These are phyloP conservation scores for Fragaria ananassa DNA, from an alignment of 306 rosid species.

Conservation along the genomic window DNA sequence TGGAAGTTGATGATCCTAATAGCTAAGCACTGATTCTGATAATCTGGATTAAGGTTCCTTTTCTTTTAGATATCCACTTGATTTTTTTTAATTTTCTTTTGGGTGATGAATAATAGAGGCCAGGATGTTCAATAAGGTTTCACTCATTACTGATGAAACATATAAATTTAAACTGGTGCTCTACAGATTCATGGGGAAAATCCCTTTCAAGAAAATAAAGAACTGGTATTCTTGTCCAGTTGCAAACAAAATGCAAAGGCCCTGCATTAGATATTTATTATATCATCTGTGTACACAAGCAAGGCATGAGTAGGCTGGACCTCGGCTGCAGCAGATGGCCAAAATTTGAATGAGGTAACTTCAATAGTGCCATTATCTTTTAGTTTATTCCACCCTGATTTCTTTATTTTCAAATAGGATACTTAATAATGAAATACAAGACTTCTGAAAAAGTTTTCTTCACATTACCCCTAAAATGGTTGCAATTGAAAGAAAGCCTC, in stretches of 20 bases:
- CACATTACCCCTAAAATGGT: too few relatives aligned
- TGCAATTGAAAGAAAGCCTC: too few relatives aligned
- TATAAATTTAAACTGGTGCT: not conserved
- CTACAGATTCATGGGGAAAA: not conserved
- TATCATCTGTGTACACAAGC: not conserved
- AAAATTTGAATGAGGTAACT: not conserved
- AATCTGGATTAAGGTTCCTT: not conserved
- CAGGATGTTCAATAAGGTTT: not conserved
- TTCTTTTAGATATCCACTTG: not conserved
- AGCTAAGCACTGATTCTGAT: not conserved
- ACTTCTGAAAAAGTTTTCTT: too few relatives aligned
- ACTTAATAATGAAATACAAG: not conserved
- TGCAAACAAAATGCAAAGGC: slow-evolving; percentile 2
- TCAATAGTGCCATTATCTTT: not conserved
- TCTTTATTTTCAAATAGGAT: not conserved
- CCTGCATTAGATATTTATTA: not conserved
- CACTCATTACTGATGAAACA: not conserved
- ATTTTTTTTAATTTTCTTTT: not conserved
- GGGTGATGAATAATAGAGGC: not conserved
- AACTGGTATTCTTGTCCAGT: not conserved
- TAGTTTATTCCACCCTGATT: not conserved
- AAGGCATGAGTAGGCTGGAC: slow-evolving; percentile 5
- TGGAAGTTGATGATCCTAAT: not conserved
- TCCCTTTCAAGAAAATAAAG: not conserved
- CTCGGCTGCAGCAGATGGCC: not conserved